Conservation (phyloP, 805 yeast genomes). For the Maudiozyma bulderi region DNA sequence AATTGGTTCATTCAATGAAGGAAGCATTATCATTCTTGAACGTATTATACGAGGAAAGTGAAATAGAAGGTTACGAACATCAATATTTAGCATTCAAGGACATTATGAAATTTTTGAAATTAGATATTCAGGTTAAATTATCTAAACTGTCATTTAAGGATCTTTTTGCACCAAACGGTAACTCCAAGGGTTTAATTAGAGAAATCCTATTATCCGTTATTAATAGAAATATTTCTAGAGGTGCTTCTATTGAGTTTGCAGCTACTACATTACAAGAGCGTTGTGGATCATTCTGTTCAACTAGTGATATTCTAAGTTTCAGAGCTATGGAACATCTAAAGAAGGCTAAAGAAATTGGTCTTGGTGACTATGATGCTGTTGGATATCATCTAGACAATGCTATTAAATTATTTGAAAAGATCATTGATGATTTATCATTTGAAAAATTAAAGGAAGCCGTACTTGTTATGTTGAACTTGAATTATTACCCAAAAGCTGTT, state of each 20-base stretch:
- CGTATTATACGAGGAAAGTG: slow-evolving; percentile 68
- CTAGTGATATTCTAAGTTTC: slow-evolving; percentile 86
- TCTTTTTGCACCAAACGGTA: slow-evolving; percentile 61
- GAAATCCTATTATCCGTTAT: slow-evolving; percentile 84
- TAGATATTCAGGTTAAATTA: slow-evolving; percentile 60
- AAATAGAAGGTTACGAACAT: slow-evolving; percentile 28
- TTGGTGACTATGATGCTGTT: slow-evolving; percentile 60
- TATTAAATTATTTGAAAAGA: slow-evolving; percentile 64
- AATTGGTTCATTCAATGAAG: slow-evolving; percentile 65
- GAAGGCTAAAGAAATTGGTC: slow-evolving; percentile 69
- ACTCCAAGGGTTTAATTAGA: slow-evolving; percentile 50
- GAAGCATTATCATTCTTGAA: slow-evolving; percentile 85
- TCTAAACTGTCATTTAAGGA: slow-evolving; percentile 61
- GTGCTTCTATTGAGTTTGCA: slow-evolving; percentile 86
- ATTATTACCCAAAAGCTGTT: slow-evolving; percentile 77
- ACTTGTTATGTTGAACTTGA: slow-evolving; percentile 64
- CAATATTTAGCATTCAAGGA: slow-evolving; percentile 43
- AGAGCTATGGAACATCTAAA: slow-evolving; percentile 89
- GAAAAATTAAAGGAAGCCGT: slow-evolving; percentile 79
- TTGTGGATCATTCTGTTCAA: slow-evolving; percentile 90
- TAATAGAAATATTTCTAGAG: slow-evolving; percentile 77
- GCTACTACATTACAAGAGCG: slow-evolving; percentile 83
- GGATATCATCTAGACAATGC: slow-evolving; percentile 63
- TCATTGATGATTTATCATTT: slow-evolving; percentile 64
- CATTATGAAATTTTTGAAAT: slow-evolving; percentile 57